Evolutionary conservation across 441 rosid genomes (phyloP).

Genomic region (Rhodomyrtus psidioides): DNA sequence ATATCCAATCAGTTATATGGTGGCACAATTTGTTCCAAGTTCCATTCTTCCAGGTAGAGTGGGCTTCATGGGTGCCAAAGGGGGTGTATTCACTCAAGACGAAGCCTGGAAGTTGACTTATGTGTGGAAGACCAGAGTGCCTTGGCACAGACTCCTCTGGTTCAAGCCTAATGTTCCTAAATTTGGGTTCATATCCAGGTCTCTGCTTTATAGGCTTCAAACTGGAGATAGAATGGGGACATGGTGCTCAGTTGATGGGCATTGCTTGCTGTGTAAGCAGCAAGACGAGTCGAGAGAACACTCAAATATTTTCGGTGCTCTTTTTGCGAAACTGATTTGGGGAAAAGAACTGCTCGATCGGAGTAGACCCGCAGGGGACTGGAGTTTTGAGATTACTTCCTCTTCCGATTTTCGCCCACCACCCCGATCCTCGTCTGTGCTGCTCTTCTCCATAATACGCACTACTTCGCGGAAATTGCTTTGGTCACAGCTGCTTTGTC

Average conservation of each 20-base stretch:
- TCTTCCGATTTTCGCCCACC: too few relatives aligned
- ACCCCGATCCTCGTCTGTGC: not conserved
- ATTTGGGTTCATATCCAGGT: not conserved
- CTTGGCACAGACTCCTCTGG: not conserved
- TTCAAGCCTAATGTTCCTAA: not conserved
- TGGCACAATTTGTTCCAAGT: not conserved
- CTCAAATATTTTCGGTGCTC: not conserved
- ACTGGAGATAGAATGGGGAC: not conserved
- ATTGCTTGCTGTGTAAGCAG: not conserved
- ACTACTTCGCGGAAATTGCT: not conserved
- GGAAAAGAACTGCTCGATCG: too few relatives aligned
- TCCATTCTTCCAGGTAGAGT: not conserved
- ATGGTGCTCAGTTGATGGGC: not conserved
- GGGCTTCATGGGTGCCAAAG: not conserved
- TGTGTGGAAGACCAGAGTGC: not conserved
- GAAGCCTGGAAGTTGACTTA: not conserved
- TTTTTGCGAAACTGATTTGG: too few relatives aligned
- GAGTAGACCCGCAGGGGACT: not conserved
- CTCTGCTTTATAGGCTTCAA: not conserved
- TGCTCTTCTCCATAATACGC: not conserved
- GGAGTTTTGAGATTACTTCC: not conserved
- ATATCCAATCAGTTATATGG: too few relatives aligned
- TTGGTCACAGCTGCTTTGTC: not conserved
- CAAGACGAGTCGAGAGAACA: not conserved
- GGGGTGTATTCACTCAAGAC: not conserved